These are phyloP conservation scores for Quercus wislizeni DNA, from an alignment of 306 rosid genomes.

Conservation along the genomic window DNA sequence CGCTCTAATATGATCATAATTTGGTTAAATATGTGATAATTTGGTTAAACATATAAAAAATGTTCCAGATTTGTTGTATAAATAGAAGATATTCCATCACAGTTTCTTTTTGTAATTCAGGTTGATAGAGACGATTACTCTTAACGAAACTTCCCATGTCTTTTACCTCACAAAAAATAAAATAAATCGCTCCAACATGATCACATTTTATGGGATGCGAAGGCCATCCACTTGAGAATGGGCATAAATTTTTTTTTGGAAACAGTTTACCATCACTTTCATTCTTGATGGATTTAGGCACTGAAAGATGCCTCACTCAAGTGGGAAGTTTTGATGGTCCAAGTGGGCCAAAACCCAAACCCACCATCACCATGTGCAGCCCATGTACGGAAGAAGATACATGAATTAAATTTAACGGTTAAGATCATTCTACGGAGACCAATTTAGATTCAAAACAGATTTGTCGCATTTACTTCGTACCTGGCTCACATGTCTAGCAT, in stretches of 20 bases:
- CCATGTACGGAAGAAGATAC: not conserved
- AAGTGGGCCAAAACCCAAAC: not conserved
- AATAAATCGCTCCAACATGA: no score
- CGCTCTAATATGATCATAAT: no score
- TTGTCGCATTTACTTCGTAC: not conserved
- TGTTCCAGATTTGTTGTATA: no score
- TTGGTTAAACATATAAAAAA: no score
- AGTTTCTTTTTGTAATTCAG: no score
- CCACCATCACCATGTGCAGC: not conserved
- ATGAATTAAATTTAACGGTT: not conserved
- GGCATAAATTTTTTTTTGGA: no score
- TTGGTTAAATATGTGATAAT: no score
- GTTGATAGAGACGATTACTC: no score
- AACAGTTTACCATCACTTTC: not conserved
- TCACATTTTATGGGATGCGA: no score
- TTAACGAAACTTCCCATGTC: no score
- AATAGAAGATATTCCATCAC: accelerated
- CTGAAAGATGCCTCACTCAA: not conserved
- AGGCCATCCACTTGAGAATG: no score
- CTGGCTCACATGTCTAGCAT: not conserved
- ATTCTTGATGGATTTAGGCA: not conserved
- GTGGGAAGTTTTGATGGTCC: not conserved
- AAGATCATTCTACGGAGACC: not conserved
- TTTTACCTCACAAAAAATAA: no score
- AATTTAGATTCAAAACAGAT: not conserved